Percentiles rank a stretch among this genome's conserved stretches.
Evolutionary conservation across 2,329 filamentous ascomycete species (phyloP).

Genomic region (Monosporascus cannonballus): DNA sequence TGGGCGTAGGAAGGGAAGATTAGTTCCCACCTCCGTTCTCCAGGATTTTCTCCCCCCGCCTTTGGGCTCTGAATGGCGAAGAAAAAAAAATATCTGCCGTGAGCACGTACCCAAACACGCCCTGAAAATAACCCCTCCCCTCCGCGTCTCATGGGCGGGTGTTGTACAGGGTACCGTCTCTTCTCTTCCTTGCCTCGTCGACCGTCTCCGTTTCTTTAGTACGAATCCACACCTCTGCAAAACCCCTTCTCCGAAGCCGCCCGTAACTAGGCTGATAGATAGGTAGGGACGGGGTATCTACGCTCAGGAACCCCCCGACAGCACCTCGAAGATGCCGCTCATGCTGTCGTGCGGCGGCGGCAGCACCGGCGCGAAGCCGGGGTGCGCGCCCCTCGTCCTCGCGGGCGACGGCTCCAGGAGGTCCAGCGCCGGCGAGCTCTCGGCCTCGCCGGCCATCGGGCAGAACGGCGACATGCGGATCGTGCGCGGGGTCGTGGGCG

Average conservation of each 20-base stretch:
- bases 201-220: not conserved
- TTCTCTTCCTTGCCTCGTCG: not conserved
- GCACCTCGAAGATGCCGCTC: not conserved
- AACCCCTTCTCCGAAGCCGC: no score
- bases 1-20: no score
- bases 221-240: no score
- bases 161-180: not conserved
- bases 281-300: no score
- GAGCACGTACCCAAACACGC: not conserved
- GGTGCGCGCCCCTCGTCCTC: not conserved
- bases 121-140: not conserved
- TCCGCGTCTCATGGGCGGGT: not conserved
- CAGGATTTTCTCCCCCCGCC: no score
- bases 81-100: no score
- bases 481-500: not conserved
- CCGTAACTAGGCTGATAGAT: no score
- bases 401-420: not conserved
- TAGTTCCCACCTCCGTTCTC: no score
- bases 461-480: not conserved
- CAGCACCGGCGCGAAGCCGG: not conserved
- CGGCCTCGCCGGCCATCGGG: not conserved
- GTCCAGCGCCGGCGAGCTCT: not conserved
- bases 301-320: not conserved
- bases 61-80: no score
- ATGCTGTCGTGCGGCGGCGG: not conserved